Percentiles rank a stretch among this genome's conserved stretches.
phyloP scores from a whole-genome alignment of 2,329 filamentous ascomycete species.

The Alternaria arbusti region DNA sequence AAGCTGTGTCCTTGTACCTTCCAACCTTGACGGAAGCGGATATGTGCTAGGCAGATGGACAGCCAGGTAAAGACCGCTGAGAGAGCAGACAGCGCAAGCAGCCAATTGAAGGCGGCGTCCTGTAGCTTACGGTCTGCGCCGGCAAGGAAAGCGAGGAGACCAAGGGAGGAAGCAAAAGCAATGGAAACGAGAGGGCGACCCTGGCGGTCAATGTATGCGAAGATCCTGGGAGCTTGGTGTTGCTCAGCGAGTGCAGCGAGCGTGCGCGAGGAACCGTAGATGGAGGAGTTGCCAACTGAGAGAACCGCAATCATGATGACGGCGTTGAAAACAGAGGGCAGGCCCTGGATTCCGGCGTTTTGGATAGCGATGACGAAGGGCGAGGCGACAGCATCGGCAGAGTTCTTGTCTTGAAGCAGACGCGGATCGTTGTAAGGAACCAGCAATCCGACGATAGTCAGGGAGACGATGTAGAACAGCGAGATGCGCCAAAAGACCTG shows the following conservation, averaged over 20 bases:
- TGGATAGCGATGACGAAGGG: conserved; percentile 94
- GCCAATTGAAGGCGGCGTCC: conserved; percentile 65
- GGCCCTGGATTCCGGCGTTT: conserved; percentile 78
- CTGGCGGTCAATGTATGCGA: conserved; percentile 66
- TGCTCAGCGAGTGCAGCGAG: conserved; percentile 89
- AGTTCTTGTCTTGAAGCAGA: conserved; percentile 65
- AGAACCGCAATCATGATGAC: conserved; percentile 91
- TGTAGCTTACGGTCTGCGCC: conserved; percentile 46
- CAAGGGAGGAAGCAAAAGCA: conserved; percentile 61
- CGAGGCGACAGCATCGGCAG: conserved; percentile 75
- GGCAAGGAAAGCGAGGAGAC: conserved; percentile 65
- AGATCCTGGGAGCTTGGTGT: conserved; percentile 61
- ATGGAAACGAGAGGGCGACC: conserved; percentile 67
- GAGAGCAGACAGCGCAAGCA: conserved; percentile 74
- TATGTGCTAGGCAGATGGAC: conserved; percentile 66
- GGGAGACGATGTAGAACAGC: conserved; percentile 82
- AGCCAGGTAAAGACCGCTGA: conserved; percentile 79
- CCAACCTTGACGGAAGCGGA: conserved; percentile 70
- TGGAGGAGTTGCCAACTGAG: conserved; percentile 88
- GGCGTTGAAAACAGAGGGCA: conserved; percentile 92
- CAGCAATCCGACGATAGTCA: conserved; percentile 80
- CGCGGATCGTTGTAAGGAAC: conserved; percentile 73
- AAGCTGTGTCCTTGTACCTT: conserved; percentile 67
- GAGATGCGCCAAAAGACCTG: conserved; percentile 87
- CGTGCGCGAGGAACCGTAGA: conserved; percentile 90